phyloP scores from a whole-genome alignment of 2,329 filamentous ascomycete genomes.

The Botrytis fragariae region DNA sequence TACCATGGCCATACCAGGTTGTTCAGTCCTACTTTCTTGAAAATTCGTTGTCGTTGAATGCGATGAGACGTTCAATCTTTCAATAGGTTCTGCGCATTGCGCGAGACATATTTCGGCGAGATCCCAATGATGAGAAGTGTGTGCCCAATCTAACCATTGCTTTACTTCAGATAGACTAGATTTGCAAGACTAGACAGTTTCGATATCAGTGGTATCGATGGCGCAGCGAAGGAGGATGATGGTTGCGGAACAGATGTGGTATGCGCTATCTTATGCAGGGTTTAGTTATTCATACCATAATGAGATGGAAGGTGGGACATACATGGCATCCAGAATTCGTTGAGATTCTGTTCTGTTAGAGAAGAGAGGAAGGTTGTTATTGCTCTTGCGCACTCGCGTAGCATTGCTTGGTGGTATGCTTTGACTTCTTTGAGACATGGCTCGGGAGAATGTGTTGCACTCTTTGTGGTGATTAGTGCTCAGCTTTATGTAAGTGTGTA shows the following conservation, averaged over 20 bases:
- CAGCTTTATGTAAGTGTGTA: background rate
- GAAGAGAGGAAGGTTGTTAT: conserved; percentile 26
- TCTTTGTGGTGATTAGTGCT: background rate
- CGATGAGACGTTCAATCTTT: background rate
- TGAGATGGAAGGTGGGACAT: background rate
- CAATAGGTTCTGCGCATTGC: conserved; percentile 39
- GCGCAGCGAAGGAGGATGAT: conserved; percentile 29
- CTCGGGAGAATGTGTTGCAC: background rate
- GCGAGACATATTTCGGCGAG: conserved; percentile 29
- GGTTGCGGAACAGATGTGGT: conserved; percentile 35
- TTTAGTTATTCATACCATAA: background rate
- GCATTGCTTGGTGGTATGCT: conserved; percentile 24
- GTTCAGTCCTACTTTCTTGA: too few relatives aligned
- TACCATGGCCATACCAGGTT: background rate
- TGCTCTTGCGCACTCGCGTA: conserved; percentile 31
- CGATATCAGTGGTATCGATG: conserved; percentile 25
- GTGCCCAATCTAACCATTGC: conserved; percentile 22
- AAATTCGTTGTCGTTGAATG: too few relatives aligned
- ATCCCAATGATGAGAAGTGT: conserved; percentile 34
- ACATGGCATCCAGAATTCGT: conserved; percentile 12
- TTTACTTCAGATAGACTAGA: conserved; percentile 19
- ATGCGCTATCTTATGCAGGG: conserved; percentile 31
- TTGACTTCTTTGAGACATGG: conserved; percentile 24
- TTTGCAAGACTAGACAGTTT: conserved; percentile 21
- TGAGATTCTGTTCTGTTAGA: background rate